Evolutionary conservation across 768 basidiomycete species (phyloP).

Genomic region (Panaeolus cyanescens): DNA sequence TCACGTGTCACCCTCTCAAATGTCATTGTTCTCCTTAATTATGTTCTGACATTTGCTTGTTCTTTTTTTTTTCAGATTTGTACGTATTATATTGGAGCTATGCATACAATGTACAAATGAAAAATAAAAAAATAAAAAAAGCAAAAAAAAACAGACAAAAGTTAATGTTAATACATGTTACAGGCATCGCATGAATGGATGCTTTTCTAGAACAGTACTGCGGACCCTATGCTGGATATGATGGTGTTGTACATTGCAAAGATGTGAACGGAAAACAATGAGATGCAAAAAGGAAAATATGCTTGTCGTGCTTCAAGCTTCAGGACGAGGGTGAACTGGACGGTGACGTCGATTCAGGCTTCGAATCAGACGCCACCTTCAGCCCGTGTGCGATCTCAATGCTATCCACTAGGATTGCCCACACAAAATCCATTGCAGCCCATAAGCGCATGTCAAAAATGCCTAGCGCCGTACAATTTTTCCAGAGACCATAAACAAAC

Average conservation of each 20-base stretch:
- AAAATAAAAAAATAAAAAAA: not conserved
- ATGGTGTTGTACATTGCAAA: constrained; percentile 1
- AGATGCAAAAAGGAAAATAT: not conserved
- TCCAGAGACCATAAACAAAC: not conserved
- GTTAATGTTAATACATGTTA: too few species aligned
- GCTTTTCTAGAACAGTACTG: not conserved
- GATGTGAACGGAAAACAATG: not conserved
- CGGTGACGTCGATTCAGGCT: not conserved
- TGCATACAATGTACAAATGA: not conserved
- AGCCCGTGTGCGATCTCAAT: not conserved
- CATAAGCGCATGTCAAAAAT: not conserved
- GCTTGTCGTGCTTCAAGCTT: not conserved
- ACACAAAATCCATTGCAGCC: not conserved
- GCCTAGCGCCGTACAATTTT: not conserved
- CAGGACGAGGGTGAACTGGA: not conserved
- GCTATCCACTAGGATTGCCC: not conserved
- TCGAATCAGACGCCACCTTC: not conserved
- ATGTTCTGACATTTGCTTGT: not conserved
- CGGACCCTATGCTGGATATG: not conserved
- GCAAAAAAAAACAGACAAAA: too few species aligned
- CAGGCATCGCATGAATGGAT: not conserved
- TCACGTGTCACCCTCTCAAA: not conserved
- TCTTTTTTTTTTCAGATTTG: not conserved
- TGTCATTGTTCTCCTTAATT: not conserved
- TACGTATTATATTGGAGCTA: not conserved